phyloP scores from a whole-genome alignment of 805 yeast genomes.

The Alloascoidea hylecoeti region DNA sequence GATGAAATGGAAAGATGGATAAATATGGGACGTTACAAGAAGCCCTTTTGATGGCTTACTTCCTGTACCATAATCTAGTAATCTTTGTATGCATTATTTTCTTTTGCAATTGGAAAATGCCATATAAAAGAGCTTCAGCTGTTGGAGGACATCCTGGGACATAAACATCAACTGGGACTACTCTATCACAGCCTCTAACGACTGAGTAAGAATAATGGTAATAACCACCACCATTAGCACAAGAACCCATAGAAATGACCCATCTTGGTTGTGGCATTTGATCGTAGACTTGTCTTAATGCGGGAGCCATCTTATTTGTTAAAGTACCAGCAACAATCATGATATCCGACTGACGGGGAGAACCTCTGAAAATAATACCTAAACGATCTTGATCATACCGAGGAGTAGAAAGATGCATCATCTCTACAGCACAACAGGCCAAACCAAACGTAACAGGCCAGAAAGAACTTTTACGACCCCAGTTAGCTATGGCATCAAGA shows the following conservation, averaged over 20 bases:
- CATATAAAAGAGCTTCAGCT: conserved; percentile 82
- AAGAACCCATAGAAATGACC: conserved; percentile 90
- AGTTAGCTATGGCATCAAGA: conserved; percentile 68
- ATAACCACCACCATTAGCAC: conserved; percentile 92
- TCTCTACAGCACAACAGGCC: conserved; percentile 90
- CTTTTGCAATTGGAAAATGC: conserved; percentile 78
- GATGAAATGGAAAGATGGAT: too few relatives aligned
- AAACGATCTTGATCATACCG: conserved; percentile 86
- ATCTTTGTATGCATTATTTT: conserved; percentile 75
- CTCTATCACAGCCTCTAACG: conserved; percentile 81
- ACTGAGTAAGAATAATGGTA: conserved; percentile 84
- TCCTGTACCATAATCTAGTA: conserved; percentile 79
- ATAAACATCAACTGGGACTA: conserved; percentile 79
- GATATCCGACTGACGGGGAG: conserved; percentile 86
- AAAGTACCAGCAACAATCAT: conserved; percentile 89
- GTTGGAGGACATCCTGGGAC: conserved; percentile 94
- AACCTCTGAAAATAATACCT: conserved; percentile 87
- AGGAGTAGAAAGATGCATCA: conserved; percentile 90
- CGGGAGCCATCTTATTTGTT: conserved; percentile 90
- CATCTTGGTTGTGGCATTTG: conserved; percentile 93
- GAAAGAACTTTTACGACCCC: conserved; percentile 87
- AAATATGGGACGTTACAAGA: too few relatives aligned
- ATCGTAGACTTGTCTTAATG: conserved; percentile 82
- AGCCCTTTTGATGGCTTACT: conserved; percentile 17
- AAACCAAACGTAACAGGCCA: conserved; percentile 91